A percentile compares a stretch with the other conserved stretches of the same genome.
These are phyloP conservation scores for Verticillium klebahnii DNA, from an alignment of 2,329 filamentous ascomycete species.

Conservation along the genomic window DNA sequence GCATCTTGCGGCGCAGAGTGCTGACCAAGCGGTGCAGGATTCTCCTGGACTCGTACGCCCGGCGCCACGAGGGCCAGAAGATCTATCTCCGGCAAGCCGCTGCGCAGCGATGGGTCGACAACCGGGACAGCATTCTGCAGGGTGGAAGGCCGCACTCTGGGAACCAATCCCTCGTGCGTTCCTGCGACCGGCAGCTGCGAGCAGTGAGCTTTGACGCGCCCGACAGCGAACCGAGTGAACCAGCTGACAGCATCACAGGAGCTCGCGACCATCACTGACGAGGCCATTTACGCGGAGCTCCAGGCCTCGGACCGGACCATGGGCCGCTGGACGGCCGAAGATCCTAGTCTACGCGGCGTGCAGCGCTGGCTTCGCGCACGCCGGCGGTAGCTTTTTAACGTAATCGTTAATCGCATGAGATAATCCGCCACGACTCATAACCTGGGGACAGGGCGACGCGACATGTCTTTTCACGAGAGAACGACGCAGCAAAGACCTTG, in stretches of 20 bases:
- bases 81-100: slow-evolving; percentile 58
- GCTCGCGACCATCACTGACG: slow-evolving; percentile 53
- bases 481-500: not conserved
- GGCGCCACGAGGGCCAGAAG: slow-evolving; percentile 60
- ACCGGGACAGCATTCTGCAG: slow-evolving; percentile 47
- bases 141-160: slow-evolving; percentile 43
- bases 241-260: slow-evolving; percentile 37
- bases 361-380: slow-evolving; percentile 53
- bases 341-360: slow-evolving; percentile 53
- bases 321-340: slow-evolving; percentile 60
- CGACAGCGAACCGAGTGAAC: not conserved
- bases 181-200: slow-evolving; percentile 53
- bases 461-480: not conserved
- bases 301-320: slow-evolving; percentile 46
- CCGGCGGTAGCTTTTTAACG: slow-evolving; percentile 10
- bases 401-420: slow-evolving; percentile 1
- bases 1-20: not conserved
- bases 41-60: slow-evolving; percentile 54
- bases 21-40: slow-evolving; percentile 33
- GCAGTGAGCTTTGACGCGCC: slow-evolving; percentile 35
- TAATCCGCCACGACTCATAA: not conserved
- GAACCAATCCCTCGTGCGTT: slow-evolving; percentile 43
- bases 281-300: slow-evolving; percentile 52
- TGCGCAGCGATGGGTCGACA: slow-evolving; percentile 55
- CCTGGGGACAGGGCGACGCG: not conserved